A percentile compares a stretch with the other conserved stretches of the same genome.
These are phyloP conservation scores for Cystobasidiopsis lactophilus DNA, from an alignment of 768 basidiomycete species.

Conservation along the genomic window DNA sequence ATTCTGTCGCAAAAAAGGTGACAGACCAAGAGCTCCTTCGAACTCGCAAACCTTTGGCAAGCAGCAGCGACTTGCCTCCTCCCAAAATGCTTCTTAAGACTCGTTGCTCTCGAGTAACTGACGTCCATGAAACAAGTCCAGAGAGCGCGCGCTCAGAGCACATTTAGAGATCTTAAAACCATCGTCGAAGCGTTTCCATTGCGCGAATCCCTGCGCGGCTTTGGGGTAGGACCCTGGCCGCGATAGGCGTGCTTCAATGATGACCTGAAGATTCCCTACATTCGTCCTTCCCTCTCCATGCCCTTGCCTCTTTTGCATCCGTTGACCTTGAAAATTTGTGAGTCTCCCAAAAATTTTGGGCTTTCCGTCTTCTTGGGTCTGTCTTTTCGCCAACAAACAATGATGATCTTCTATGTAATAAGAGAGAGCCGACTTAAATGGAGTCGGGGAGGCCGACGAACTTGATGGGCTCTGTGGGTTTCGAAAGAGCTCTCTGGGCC, in stretches of 20 bases:
- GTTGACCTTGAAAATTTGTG: no score
- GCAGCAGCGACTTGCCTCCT: no score
- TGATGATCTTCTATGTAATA: constrained; percentile 4
- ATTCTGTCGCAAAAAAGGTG: no score
- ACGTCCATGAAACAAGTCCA: not conserved
- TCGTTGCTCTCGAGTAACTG: no score
- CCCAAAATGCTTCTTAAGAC: no score
- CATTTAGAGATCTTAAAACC: no score
- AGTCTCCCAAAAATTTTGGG: no score
- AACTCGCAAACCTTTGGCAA: no score
- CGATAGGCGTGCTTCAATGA: not conserved
- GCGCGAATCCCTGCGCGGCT: no score
- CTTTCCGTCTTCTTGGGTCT: not conserved
- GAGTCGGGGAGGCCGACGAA: not conserved
- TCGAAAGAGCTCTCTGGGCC: not conserved
- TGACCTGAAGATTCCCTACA: constrained; percentile 1
- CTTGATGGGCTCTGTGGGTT: not conserved
- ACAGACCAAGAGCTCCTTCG: no score
- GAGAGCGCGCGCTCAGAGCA: not conserved
- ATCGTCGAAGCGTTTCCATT: no score
- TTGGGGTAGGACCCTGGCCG: not conserved
- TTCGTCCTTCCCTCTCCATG: not conserved
- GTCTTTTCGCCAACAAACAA: not conserved
- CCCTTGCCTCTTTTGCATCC: no score
- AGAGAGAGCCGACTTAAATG: not conserved